phyloP scores from a whole-genome alignment of 139 green algal species.

The Zygnema circumcarinatum region DNA sequence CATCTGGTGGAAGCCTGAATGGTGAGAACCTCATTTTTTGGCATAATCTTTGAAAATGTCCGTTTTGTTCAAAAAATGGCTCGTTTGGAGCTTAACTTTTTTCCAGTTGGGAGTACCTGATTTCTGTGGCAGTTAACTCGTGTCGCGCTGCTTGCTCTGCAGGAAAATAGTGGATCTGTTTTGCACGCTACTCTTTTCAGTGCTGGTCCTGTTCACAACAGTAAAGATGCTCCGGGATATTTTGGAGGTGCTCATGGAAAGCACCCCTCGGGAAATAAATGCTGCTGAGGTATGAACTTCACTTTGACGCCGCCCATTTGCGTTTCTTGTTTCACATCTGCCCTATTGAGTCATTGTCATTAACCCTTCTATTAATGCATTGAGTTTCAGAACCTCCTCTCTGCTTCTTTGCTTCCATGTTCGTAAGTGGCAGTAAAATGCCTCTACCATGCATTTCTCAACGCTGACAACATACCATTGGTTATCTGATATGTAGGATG shows the following conservation, averaged over 20 bases:
- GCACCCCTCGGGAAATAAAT: slow-evolving; percentile 70
- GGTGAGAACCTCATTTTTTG: slow-evolving; percentile 44
- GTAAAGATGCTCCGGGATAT: slow-evolving; percentile 82
- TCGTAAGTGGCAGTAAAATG: too few relatives aligned
- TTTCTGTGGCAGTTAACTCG: too few relatives aligned
- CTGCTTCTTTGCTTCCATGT: too few relatives aligned
- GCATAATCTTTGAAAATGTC: slow-evolving; percentile 17
- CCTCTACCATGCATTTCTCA: too few relatives aligned
- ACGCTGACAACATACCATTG: too few relatives aligned
- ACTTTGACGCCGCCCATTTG: neutral
- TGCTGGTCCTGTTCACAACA: slow-evolving; percentile 88
- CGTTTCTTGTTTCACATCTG: too few relatives aligned
- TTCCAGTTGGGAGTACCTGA: neutral
- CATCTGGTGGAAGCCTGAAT: slow-evolving; percentile 83
- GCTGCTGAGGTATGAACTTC: slow-evolving; percentile 40
- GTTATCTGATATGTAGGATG: too few relatives aligned
- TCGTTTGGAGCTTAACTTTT: slow-evolving; percentile 51
- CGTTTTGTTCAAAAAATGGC: neutral
- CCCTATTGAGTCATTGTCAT: slow-evolving; percentile 2
- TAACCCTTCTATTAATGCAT: neutral
- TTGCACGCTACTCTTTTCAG: slow-evolving; percentile 92
- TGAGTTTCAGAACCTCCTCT: neutral
- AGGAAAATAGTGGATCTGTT: slow-evolving; percentile 66
- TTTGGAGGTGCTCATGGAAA: slow-evolving; percentile 91
- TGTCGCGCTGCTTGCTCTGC: too few relatives aligned